Evolutionary conservation across 169 alveolate species (phyloP).

Genomic region (Plasmodium fragile): DNA sequence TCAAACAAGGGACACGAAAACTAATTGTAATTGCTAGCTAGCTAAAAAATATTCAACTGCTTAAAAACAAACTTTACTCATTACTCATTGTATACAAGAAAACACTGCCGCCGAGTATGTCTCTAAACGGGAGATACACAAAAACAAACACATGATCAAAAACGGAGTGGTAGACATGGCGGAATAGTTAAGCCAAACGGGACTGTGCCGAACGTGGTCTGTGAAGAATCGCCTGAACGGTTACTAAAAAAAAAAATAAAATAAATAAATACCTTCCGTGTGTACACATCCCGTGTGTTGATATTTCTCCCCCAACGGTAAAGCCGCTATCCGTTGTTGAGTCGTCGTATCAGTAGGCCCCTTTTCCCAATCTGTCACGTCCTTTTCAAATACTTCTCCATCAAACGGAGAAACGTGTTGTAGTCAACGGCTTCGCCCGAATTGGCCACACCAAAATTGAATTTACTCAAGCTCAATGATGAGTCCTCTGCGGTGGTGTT

Average conservation of each 20-base stretch:
- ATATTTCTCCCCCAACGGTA: neutral
- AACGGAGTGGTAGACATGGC: neutral
- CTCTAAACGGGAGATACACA: neutral
- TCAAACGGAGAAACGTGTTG: slow-evolving; percentile 26
- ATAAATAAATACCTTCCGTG: neutral
- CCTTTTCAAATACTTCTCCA: slow-evolving; percentile 31
- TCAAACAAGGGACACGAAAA: neutral
- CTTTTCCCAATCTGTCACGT: neutral
- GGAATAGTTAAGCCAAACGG: neutral
- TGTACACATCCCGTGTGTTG: neutral
- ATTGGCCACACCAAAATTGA: slow-evolving; percentile 13
- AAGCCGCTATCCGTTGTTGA: neutral
- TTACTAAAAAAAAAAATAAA: neutral
- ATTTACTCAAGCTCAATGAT: slow-evolving; percentile 26
- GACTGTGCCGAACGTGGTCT: neutral
- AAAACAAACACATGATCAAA: neutral
- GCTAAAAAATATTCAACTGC: neutral
- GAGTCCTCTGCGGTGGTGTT: slow-evolving; percentile 10
- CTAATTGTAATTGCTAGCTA: neutral
- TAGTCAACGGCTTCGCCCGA: slow-evolving; percentile 9
- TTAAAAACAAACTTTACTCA: neutral
- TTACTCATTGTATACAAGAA: neutral
- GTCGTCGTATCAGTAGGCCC: neutral
- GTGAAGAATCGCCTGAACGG: neutral
- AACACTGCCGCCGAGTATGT: neutral